A percentile compares a stretch with the other conserved stretches of the same genome.
These are phyloP conservation scores for Aspergillus fumigatus DNA, from an alignment of 2,329 filamentous ascomycete species.

Conservation along the genomic window DNA sequence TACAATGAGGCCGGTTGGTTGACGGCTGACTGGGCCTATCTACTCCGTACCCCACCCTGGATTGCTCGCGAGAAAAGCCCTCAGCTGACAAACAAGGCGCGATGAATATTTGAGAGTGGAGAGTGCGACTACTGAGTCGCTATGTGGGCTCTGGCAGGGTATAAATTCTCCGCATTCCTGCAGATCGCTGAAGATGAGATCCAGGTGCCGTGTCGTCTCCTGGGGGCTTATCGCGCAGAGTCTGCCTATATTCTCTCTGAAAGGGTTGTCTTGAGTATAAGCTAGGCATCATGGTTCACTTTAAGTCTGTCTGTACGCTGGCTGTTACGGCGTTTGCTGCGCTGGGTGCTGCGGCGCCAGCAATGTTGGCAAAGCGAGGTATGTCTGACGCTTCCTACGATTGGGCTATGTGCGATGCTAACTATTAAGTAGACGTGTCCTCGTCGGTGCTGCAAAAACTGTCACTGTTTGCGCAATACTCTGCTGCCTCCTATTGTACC, in stretches of 20 bases:
- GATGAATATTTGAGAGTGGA: background rate
- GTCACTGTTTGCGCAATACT: constrained; percentile 48
- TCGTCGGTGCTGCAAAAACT: constrained; percentile 39
- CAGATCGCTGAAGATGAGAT: background rate
- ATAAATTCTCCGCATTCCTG: background rate
- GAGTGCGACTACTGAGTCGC: background rate
- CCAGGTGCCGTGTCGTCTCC: background rate
- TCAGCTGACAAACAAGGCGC: background rate
- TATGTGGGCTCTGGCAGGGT: background rate
- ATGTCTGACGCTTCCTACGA: background rate
- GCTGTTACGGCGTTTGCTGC: constrained; percentile 10
- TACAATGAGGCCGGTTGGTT: background rate
- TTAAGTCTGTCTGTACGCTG: background rate
- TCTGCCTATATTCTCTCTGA: background rate
- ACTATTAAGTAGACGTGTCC: constrained; percentile 31
- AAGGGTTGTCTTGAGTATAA: background rate
- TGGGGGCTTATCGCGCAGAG: background rate
- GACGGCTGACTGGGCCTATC: background rate
- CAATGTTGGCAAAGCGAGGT: constrained; percentile 6
- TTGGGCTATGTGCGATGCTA: background rate
- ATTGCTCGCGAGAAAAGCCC: background rate
- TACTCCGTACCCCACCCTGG: background rate
- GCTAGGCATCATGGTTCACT: background rate
- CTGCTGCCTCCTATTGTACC: constrained; percentile 51
- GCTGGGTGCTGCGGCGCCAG: constrained; percentile 18